A percentile compares a stretch with the other conserved stretches of the same genome.
phyloP scores from a whole-genome alignment of 305 asterid species.

The Solanum hybrid region DNA sequence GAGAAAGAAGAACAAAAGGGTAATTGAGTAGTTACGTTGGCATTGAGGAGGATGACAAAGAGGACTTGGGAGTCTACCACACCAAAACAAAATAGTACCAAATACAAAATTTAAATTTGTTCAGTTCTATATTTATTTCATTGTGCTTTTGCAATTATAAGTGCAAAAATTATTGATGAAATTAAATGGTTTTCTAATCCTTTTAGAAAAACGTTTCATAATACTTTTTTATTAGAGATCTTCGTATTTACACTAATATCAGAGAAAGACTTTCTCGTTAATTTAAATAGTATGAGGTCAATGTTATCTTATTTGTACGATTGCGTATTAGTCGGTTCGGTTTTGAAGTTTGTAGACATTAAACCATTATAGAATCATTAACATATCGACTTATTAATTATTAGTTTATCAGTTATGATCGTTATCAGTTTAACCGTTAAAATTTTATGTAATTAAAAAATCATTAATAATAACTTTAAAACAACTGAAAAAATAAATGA shows the following conservation, averaged over 20 bases:
- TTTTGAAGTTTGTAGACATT: not conserved
- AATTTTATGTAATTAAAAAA: not conserved
- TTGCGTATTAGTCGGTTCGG: not conserved
- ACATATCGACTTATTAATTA: not conserved
- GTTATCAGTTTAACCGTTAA: not conserved
- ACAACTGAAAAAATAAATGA: not conserved
- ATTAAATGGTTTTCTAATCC: no score
- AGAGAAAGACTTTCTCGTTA: no score
- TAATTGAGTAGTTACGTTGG: not conserved
- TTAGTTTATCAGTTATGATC: not conserved
- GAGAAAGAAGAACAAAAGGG: not conserved
- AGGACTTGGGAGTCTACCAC: not conserved
- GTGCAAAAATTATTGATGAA: not conserved
- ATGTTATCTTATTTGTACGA: not conserved
- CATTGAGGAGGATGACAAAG: not conserved
- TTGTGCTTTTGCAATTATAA: no score
- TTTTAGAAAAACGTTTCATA: no score
- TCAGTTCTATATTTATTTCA: not conserved
- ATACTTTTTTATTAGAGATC: no score
- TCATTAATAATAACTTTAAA: not conserved
- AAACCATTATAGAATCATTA: not conserved
- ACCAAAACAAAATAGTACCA: not conserved
- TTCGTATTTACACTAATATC: no score
- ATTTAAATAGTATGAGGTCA: not conserved
- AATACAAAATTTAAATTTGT: not conserved